Evolutionary conservation across 2,329 filamentous ascomycete genomes (phyloP), one percentile per base, ranked within the genome.

Genomic region (Pestalotiopsis sp.): DNA sequence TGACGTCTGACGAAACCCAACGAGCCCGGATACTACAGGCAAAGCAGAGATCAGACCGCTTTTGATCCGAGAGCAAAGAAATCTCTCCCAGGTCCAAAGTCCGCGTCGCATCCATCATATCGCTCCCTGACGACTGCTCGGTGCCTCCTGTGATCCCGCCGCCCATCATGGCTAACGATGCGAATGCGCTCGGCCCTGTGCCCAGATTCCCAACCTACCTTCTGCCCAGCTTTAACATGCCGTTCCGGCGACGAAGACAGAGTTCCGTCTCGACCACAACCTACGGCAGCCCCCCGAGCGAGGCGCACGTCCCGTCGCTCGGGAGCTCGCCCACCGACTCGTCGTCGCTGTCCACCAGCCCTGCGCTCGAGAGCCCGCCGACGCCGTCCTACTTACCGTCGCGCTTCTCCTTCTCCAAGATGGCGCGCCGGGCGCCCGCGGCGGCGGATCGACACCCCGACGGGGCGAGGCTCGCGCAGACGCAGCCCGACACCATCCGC

Each of bases 401-500:
- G 56, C 72, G 70, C 69, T 73, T 74, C 62, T 72, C 76, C 63
- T 63, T 72, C 65, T 66, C 70, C 12, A 73, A 70, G 69, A 59
- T 72, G 60, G 66, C 69, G 23, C 70, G 62, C 49, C 70, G 69
- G 66, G 64, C 64, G 45, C 66, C 71, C 57, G 14, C 36, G 17
- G 17, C 2, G 17, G 45, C 20, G 23, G 59, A 57, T 45, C 68
- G 72, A 64, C 65, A 61, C 7, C 25, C 62, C 61, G 72, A 71
- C 38, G 68, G 64, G n/a, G 66, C 70, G 25, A 76, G 66, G 45
- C 78, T 90, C 6, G 73, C 80, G 20, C 84, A 82, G 68, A 77
- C 78, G 27, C 81, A 82, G 0, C 87, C 87, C 4, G 84, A 88
- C 74, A 89, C 86, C 1, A 79, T 92, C 64, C 85, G 88, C 71